A percentile compares a stretch with the other conserved stretches of the same genome.
Evolutionary conservation across 352 stramenopile species (phyloP).

Genomic region (Globisporangium cederbergense): DNA sequence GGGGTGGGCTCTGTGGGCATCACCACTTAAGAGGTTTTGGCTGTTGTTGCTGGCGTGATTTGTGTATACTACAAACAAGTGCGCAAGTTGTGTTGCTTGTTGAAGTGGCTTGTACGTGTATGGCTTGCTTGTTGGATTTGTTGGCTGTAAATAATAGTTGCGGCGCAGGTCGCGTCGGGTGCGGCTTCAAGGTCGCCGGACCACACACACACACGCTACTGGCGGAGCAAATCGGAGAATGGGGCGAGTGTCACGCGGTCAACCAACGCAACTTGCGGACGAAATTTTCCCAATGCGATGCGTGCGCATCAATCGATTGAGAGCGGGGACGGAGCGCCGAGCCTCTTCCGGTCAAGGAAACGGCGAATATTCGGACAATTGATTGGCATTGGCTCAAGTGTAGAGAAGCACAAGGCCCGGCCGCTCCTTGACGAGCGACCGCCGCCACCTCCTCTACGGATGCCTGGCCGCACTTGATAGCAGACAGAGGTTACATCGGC

Average conservation of each 20-base stretch:
- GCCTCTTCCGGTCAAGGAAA: slow-evolving; percentile 5
- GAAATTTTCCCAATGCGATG: not conserved
- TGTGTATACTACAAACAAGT: not conserved
- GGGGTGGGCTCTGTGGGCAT: slow-evolving; percentile 1
- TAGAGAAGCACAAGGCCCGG: not conserved
- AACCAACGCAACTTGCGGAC: not conserved
- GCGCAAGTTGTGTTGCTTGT: not conserved
- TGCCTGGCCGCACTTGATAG: not conserved
- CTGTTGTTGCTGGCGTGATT: not conserved
- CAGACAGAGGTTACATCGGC: not conserved
- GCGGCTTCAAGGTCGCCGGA: not conserved
- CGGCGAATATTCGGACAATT: not conserved
- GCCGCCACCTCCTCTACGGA: slow-evolving; percentile 3
- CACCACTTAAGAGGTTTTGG: not conserved
- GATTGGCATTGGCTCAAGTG: not conserved
- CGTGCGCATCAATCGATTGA: not conserved
- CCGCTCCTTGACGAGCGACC: not conserved
- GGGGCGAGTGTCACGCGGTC: not conserved
- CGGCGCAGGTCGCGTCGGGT: not conserved
- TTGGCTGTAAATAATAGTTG: slow-evolving; percentile 12
- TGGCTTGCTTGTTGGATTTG: not conserved
- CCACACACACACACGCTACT: not conserved
- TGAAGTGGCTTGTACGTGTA: not conserved
- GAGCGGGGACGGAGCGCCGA: slow-evolving; percentile 5
- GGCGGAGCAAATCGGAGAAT: not conserved